phyloP scores from a whole-genome alignment of 495 filamentous ascomycete species.

The Copromyces sp. region DNA sequence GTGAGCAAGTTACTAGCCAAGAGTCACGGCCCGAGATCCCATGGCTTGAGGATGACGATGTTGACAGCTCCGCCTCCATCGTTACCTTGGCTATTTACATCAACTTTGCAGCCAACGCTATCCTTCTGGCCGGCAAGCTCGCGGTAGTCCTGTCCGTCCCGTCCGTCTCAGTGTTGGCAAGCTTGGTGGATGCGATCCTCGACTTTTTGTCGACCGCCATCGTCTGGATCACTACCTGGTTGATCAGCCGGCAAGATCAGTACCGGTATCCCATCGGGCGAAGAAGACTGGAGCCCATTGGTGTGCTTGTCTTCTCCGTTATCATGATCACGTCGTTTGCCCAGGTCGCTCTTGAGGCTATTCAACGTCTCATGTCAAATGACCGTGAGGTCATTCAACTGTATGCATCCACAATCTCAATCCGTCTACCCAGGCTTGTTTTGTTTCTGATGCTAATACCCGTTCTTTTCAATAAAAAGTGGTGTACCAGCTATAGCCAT shows the following conservation, averaged over 20 bases:
- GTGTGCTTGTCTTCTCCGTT: slow-evolving; percentile 68
- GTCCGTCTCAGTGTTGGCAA: slow-evolving; percentile 81
- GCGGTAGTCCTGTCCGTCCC: slow-evolving; percentile 66
- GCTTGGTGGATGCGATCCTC: slow-evolving; percentile 77
- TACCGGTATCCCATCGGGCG: slow-evolving; percentile 79
- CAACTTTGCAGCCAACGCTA: slow-evolving; percentile 74
- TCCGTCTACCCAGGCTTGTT: background rate
- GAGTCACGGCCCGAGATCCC: slow-evolving; percentile 37
- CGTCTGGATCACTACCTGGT: slow-evolving; percentile 68
- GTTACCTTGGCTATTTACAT: slow-evolving; percentile 75
- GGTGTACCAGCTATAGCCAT: slow-evolving; percentile 64
- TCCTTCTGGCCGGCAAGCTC: slow-evolving; percentile 71
- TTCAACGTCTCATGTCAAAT: slow-evolving; percentile 51
- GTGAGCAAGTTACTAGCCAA: slow-evolving; percentile 13
- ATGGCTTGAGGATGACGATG: slow-evolving; percentile 44
- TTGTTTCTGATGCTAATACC: background rate
- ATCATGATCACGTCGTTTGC: slow-evolving; percentile 84
- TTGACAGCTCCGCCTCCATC: slow-evolving; percentile 54
- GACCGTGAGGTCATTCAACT: slow-evolving; percentile 64
- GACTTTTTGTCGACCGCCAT: slow-evolving; percentile 84
- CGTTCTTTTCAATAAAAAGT: slow-evolving; percentile 8
- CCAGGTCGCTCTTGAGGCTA: slow-evolving; percentile 68
- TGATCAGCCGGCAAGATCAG: slow-evolving; percentile 65
- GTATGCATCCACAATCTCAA: slow-evolving; percentile 11
- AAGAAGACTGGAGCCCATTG: slow-evolving; percentile 62